phyloP scores from a whole-genome alignment of 2,329 filamentous ascomycete genomes.

The Aspergillus ibericus region DNA sequence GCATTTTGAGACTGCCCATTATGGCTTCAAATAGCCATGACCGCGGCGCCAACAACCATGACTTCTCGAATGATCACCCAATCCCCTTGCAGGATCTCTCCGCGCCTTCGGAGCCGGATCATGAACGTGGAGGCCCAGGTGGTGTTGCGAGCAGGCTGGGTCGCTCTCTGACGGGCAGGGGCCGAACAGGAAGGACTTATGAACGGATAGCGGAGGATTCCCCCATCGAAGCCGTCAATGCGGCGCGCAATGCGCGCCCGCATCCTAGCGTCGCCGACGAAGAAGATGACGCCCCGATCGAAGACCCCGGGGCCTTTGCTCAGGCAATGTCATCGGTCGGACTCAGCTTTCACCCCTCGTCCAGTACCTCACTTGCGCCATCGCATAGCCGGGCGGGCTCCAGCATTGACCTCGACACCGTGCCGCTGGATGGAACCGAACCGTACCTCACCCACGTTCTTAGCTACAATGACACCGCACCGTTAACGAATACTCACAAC shows the following conservation, averaged over 20 bases:
- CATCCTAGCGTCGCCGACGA: constrained; percentile 20
- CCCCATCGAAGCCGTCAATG: constrained; percentile 35
- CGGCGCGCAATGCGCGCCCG: constrained; percentile 23
- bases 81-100: constrained; percentile 71
- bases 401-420: constrained; percentile 26
- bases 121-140: constrained; percentile 30
- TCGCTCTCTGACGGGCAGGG: constrained; percentile 42
- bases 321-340: constrained; percentile 45
- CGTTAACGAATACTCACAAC: constrained; percentile 57
- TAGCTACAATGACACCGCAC: constrained; percentile 56
- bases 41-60: constrained; percentile 29
- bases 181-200: constrained; percentile 49
- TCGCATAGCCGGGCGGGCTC: constrained; percentile 28
- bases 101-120: constrained; percentile 37
- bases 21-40: constrained; percentile 43
- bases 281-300: constrained; percentile 31
- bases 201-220: constrained; percentile 55
- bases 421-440: constrained; percentile 45
- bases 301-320: constrained; percentile 42
- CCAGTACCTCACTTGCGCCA: constrained; percentile 18
- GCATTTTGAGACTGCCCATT: constrained; percentile 34
- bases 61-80: constrained; percentile 45
- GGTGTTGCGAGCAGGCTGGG: constrained; percentile 46
- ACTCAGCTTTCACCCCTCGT: constrained; percentile 39
- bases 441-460: constrained; percentile 56